phyloP scores from a whole-genome alignment of 768 basidiomycete genomes.

The Leccinellum luteum region DNA sequence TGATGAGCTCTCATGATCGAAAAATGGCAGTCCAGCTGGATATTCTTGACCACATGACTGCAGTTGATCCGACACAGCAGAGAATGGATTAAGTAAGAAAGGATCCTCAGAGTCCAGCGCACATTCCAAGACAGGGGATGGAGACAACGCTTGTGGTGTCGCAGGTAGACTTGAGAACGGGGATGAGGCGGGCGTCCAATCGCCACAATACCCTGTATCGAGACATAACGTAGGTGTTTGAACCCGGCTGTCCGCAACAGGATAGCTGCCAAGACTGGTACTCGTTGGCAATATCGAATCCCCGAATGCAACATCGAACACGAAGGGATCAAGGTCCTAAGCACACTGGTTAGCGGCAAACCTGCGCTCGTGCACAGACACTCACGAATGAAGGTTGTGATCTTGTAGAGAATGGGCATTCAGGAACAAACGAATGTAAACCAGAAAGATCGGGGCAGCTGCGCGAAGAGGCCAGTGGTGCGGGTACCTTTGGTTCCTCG shows the following conservation, averaged over 20 bases:
- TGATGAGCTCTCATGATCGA: constrained; percentile 11
- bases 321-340: constrained; percentile 31
- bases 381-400: constrained; percentile 52
- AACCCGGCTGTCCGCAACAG: constrained; percentile 22
- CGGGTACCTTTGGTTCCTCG: constrained; percentile 1
- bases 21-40: constrained; percentile 19
- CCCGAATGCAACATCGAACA: constrained; percentile 29
- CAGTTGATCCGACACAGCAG: constrained; percentile 10
- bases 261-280: constrained; percentile 20
- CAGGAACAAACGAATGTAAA: constrained; percentile 33
- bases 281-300: constrained; percentile 26
- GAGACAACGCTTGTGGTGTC: constrained; percentile 40
- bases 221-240: constrained; percentile 37
- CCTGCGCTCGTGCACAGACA: constrained; percentile 8
- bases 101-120: constrained; percentile 20
- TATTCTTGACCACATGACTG: constrained; percentile 20
- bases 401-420: constrained; percentile 32
- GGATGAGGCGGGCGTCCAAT: constrained; percentile 44
- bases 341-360: background rate
- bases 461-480: constrained; percentile 12
- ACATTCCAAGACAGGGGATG: constrained; percentile 24
- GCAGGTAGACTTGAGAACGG: constrained; percentile 44
- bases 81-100: constrained; percentile 20
- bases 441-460: constrained; percentile 33
- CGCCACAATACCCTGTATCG: constrained; percentile 36